Evolutionary conservation across 768 basidiomycete genomes (phyloP), one percentile per base, ranked within the genome.

Genomic region (Hemileccinum impolitum): DNA sequence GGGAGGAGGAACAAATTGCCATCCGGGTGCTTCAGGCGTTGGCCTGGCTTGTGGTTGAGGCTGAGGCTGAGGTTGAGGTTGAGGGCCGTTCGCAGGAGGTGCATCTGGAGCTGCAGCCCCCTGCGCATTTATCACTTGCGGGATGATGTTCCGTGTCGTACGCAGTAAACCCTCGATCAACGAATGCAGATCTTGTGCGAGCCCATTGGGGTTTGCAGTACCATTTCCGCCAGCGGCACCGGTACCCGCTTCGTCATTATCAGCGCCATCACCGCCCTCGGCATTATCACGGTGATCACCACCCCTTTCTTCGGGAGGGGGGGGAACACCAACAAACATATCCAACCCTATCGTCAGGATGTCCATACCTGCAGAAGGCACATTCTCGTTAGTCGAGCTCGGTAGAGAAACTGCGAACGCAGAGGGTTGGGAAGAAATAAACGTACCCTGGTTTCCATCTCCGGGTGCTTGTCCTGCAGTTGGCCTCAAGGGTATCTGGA

Each of bases 321-420:
- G 53, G 12, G 57, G 46, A 35, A 55, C 58, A 38, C 55, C 60
- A 9, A 72, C 52, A 47, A 72, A 65, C 59, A 75, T 67, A 47
- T 75, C 72, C 25, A 74, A 53, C n/a, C 73, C 73, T 43, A 75
- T 67, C 17, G 72, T 72, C 21, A 75, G 3, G 6, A 70, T 50
- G 37, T 66, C 65, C 1, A 59, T 43, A 45, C 48, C 66, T 53
- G 23, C 12, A 37, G 23, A 38, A 50, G 53, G 49, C 0, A 43
- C 5, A 36, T 42, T 21, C 54, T 57, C 57, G 23, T 65, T 45
- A 49, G 57, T 51, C 21, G 48, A 63, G 50, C 14, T 56, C 43
- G 45, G 61, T 15, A 58, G 57, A 51, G 14, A 26, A 38, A 51
- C 50, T 11, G 54, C 42, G 47, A n/a, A 41, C 15, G 17, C 41